Percentiles rank a stretch among this genome's conserved stretches.
phyloP scores from a whole-genome alignment of 1,284 basidiomycete genomes.

The Apiotrichum laibachii region DNA sequence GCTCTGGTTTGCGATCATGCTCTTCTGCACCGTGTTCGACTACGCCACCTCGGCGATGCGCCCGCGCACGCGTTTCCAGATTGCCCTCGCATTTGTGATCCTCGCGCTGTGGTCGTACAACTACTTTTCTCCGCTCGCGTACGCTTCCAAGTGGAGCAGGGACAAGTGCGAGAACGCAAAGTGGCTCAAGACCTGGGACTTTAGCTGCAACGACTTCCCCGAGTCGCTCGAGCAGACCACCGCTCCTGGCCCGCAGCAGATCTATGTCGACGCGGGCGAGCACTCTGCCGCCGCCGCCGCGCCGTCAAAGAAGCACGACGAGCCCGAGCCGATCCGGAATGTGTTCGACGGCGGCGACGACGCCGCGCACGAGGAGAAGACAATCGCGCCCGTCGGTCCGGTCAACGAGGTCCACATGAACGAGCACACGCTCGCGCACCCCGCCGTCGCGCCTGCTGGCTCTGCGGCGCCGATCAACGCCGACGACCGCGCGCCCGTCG shows the following conservation, averaged over 20 bases:
- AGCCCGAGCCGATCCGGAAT: constrained; percentile 49
- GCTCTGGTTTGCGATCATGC: constrained; percentile 86
- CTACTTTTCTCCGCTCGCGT: constrained; percentile 77
- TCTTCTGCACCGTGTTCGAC: constrained; percentile 78
- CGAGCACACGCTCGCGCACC: constrained; percentile 30
- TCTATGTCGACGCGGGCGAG: constrained; percentile 26
- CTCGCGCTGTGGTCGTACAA: constrained; percentile 75
- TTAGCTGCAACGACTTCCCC: constrained; percentile 63
- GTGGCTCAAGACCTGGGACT: constrained; percentile 94
- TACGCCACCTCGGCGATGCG: constrained; percentile 73
- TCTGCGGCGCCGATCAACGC: constrained; percentile 24
- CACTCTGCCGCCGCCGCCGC: constrained; percentile 21
- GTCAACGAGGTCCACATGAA: constrained; percentile 43
- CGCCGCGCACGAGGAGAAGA: constrained; percentile 45
- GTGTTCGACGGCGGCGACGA: constrained; percentile 43
- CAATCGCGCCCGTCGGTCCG: constrained; percentile 40
- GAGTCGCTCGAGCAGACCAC: constrained; percentile 38
- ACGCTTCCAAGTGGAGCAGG: constrained; percentile 85
- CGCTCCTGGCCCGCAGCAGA: constrained; percentile 18
- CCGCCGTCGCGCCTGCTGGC: not conserved
- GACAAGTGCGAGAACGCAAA: constrained; percentile 70
- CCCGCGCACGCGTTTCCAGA: constrained; percentile 72
- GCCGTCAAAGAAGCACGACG: constrained; percentile 36
- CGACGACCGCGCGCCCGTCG: constrained; percentile 48
- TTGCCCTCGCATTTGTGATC: constrained; percentile 68